phyloP scores from a whole-genome alignment of 805 yeast species.

The Yamadazyma insecticola region DNA sequence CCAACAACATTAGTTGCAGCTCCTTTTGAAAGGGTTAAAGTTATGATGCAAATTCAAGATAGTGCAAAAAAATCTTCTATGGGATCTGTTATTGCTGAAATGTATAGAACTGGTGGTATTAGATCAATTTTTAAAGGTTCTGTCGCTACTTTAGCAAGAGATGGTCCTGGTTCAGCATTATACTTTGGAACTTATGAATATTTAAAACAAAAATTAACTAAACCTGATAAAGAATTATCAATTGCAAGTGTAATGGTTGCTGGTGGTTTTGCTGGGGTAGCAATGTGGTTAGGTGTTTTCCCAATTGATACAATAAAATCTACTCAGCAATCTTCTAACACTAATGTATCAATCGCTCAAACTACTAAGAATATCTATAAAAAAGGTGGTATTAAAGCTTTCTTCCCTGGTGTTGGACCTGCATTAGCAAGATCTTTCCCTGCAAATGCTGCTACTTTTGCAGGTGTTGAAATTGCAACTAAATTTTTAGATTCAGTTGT shows the following conservation, averaged over 20 bases:
- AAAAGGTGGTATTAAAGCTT: constrained; percentile 80
- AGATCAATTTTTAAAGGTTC: constrained; percentile 87
- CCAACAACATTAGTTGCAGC: constrained; percentile 98
- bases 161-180: constrained; percentile 95
- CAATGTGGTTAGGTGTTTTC: constrained; percentile 96
- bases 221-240: constrained; percentile 52
- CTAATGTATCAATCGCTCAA: constrained; percentile 49
- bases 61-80: constrained; percentile 41
- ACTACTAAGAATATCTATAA: constrained; percentile 68
- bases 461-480: constrained; percentile 85
- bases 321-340: constrained; percentile 64
- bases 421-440: constrained; percentile 94
- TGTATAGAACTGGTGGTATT: constrained; percentile 78
- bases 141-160: constrained; percentile 87
- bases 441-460: constrained; percentile 97
- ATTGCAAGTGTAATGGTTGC: constrained; percentile 76
- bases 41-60: constrained; percentile 78
- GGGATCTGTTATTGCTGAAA: constrained; percentile 57
- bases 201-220: constrained; percentile 59
- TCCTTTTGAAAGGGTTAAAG: constrained; percentile 94
- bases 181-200: constrained; percentile 93
- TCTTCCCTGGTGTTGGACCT: constrained; percentile 97
- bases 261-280: constrained; percentile 94
- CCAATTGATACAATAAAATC: constrained; percentile 95
- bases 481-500: constrained; percentile 34